Conservation (phyloP, 495 filamentous ascomycete species). For the Podospora appendiculata region DNA sequence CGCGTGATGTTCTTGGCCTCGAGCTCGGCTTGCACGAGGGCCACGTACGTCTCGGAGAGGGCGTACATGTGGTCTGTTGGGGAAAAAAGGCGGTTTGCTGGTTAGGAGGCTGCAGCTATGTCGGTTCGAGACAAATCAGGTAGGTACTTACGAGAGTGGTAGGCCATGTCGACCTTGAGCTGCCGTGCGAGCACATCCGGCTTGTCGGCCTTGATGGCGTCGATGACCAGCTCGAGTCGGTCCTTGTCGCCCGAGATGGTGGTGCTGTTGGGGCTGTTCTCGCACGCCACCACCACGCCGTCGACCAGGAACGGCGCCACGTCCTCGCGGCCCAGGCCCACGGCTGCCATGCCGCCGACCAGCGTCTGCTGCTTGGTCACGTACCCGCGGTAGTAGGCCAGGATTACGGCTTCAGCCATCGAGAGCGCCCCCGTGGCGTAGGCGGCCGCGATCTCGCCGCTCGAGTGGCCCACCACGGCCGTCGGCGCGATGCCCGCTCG, state of each 20-base stretch:
- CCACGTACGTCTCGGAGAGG: neutral
- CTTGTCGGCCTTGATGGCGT: neutral
- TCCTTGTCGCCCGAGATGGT: slow-evolving; percentile 36
- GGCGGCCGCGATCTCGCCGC: slow-evolving; percentile 26
- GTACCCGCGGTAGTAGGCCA: slow-evolving; percentile 10
- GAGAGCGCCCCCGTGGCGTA: slow-evolving; percentile 15
- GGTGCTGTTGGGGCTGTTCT: slow-evolving; percentile 33
- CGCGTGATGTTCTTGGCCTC: neutral
- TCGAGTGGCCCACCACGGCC: slow-evolving; percentile 24
- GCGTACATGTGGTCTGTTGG: neutral
- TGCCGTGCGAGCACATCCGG: slow-evolving; percentile 10
- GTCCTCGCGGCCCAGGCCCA: neutral
- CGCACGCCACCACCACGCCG: slow-evolving; percentile 32
- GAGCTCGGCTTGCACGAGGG: neutral
- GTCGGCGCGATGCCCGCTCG: slow-evolving; percentile 11
- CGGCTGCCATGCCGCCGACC: slow-evolving; percentile 33
- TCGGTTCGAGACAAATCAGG: too few relatives aligned
- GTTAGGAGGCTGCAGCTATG: slow-evolving; percentile 1
- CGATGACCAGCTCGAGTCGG: slow-evolving; percentile 16
- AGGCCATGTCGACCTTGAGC: slow-evolving; percentile 25
- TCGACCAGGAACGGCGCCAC: slow-evolving; percentile 13
- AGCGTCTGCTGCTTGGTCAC: slow-evolving; percentile 21
- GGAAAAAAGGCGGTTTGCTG: slow-evolving; percentile 15
- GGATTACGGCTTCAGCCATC: slow-evolving; percentile 12
- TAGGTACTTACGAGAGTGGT: slow-evolving; percentile 14